These are phyloP conservation scores for Neonectria neomacrospora DNA, from an alignment of 2,329 filamentous ascomycete genomes.

Conservation along the genomic window DNA sequence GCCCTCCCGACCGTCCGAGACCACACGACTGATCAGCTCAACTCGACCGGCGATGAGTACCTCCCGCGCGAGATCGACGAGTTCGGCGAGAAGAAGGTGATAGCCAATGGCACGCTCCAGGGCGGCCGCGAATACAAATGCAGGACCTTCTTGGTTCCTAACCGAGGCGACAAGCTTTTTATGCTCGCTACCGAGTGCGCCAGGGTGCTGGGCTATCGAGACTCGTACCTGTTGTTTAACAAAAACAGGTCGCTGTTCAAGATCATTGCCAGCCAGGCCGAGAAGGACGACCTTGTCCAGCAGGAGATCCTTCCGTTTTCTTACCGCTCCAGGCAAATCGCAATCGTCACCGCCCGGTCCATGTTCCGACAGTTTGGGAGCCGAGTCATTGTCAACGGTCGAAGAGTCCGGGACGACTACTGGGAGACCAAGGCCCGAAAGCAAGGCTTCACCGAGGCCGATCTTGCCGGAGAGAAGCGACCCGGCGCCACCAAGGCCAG, in stretches of 20 bases:
- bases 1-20: constrained; percentile 95
- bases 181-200: constrained; percentile 99
- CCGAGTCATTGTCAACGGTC: constrained; percentile 88
- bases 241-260: constrained; percentile 97
- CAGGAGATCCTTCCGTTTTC: constrained; percentile 98
- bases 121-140: constrained; percentile 91
- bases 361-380: constrained; percentile 99
- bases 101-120: constrained; percentile 81
- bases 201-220: constrained; percentile 89
- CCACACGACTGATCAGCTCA: constrained; percentile 96
- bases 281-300: constrained; percentile 95
- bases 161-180: constrained; percentile 92
- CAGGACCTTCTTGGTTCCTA: constrained; percentile 91
- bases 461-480: constrained; percentile 94
- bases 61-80: constrained; percentile 93
- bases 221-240: constrained; percentile 98
- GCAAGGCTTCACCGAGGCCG: constrained; percentile 97
- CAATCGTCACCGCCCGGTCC: constrained; percentile 94
- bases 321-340: constrained; percentile 97
- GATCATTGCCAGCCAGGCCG: constrained; percentile 94
- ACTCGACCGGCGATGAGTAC: constrained; percentile 91
- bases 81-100: constrained; percentile 93
- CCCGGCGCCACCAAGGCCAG: constrained; percentile 90
- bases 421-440: constrained; percentile 98
- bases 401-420: constrained; percentile 95